These are phyloP conservation scores for Nitzschia putrida DNA, from an alignment of 108 stramenopile genomes.

Conservation along the genomic window DNA sequence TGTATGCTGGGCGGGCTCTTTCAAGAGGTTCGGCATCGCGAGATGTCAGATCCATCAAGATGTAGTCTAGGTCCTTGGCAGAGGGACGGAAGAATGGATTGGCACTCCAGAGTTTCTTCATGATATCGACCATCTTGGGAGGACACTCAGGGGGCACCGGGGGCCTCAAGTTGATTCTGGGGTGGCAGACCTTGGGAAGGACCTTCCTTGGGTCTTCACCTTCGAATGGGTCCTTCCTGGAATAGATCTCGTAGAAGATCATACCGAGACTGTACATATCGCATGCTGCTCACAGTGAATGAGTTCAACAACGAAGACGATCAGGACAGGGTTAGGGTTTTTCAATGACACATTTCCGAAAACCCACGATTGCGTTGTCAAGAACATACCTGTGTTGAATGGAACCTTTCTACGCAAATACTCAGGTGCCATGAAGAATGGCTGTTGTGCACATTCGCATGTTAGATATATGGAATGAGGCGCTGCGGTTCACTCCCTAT, in stretches of 20 bases:
- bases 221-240: constrained; percentile 54
- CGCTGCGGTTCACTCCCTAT: too few species aligned
- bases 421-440: constrained; percentile 95
- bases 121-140: constrained; percentile 16
- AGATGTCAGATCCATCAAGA: constrained; percentile 11
- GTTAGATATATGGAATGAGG: too few species aligned
- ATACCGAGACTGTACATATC: constrained; percentile 67
- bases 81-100: constrained; percentile 35
- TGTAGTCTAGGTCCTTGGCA: constrained; percentile 31
- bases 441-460: neutral
- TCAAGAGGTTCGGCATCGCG: constrained; percentile 18
- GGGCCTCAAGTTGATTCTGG: constrained; percentile 35
- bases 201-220: constrained; percentile 41
- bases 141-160: constrained; percentile 20
- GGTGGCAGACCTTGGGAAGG: constrained; percentile 28
- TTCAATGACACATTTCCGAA: too few species aligned
- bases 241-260: constrained; percentile 59
- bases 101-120: constrained; percentile 33
- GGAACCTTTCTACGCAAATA: constrained; percentile 30
- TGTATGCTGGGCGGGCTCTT: neutral
- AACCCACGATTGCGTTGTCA: too few species aligned
- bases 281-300: constrained; percentile 44
- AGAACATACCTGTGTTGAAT: too few species aligned
- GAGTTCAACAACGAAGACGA: too few species aligned
- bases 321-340: too few species aligned